Base-by-base conservation (phyloP, 2,329 filamentous ascomycete species). In the Verticillium nubilum region DNA sequence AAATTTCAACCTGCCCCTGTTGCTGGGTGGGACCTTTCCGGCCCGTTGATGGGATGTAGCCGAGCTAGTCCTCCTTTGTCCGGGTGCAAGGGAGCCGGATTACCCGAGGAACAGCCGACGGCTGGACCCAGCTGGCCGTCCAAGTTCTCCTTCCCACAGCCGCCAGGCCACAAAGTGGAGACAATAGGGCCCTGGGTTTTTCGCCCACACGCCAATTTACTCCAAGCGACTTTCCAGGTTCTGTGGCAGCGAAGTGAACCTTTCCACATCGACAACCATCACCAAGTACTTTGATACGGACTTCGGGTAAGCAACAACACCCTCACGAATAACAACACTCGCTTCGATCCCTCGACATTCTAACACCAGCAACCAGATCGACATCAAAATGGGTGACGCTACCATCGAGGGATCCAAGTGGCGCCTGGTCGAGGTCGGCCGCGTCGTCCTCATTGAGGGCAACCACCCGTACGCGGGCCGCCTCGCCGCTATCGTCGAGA, bases 401-500 rank as follows among this genome's bases (percentile, higher is more conserved):
- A 82, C 88, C 75, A 88, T 93, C 81, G 88, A 88, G 82, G 82
- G 87, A 78, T 89, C 90, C 76, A 85, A 87, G 79, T 96, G 92
- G 92, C 93, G 93, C 85, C 86, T 92, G 81, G 93, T 99, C 79
- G 93, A 99, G 89, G 91, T 97, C 80, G 95, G 95, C 88, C 92
- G 95, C 78, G 88, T 99, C 76, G 89, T 97, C 78, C 87, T 96
- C 79, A 88, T 98, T 83, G 89, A 91, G 80, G 80, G 79, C 73
- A 82, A 86, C 76, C 90, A 92, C 75, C 87, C 88, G 72, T 90
- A 82, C 83, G 82, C 84, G 70, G 93, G 93, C 83, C 91, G 91
- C 78, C 87, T 98, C 73, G 96, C 93, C 74, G 84, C 88, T 73
- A 94, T 99, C 75, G 92, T 97, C 81, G 94, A 99, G 88, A 98